Evolutionary conservation across 495 filamentous ascomycete species (phyloP).

Genomic region (Aspergillus sclerotioniger): DNA sequence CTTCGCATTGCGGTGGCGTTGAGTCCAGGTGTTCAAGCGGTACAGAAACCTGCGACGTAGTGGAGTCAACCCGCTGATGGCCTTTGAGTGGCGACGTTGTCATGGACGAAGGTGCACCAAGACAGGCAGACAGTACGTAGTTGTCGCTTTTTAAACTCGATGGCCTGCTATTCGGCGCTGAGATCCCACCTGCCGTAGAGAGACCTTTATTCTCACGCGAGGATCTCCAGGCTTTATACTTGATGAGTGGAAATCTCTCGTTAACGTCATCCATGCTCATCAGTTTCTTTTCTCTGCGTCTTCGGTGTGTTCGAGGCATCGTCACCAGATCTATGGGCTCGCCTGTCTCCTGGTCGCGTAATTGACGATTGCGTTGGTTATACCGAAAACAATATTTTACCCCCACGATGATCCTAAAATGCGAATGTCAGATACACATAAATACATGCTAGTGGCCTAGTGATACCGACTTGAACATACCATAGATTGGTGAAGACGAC

Average conservation of each 20-base stretch:
- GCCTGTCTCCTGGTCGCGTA: constrained; percentile 76
- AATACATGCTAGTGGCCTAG: neutral
- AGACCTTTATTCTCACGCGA: constrained; percentile 79
- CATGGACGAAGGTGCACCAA: constrained; percentile 13
- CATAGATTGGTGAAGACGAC: constrained; percentile 99
- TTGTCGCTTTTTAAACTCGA: constrained; percentile 26
- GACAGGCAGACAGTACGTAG: constrained; percentile 14
- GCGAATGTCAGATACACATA: constrained; percentile 1
- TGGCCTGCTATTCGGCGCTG: constrained; percentile 52
- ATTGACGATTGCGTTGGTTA: constrained; percentile 85
- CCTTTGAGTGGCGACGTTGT: constrained; percentile 14
- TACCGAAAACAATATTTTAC: constrained; percentile 99
- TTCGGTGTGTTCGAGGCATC: constrained; percentile 76
- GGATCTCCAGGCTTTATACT: constrained; percentile 94
- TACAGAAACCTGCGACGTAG: constrained; percentile 14
- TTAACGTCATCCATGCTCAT: constrained; percentile 99
- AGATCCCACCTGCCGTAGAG: constrained; percentile 80
- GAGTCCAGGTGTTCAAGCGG: constrained; percentile 14
- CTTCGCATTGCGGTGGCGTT: constrained; percentile 15
- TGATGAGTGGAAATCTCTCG: constrained; percentile 88
- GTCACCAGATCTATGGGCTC: constrained; percentile 78
- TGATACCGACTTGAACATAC: constrained; percentile 47
- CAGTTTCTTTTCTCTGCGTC: constrained; percentile 91
- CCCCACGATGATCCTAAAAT: constrained; percentile 91
- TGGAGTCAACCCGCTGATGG: constrained; percentile 21